Evolutionary conservation across 2,329 filamentous ascomycete genomes (phyloP), one percentile per base, ranked within the genome.

Genomic region (Venturia oleaginea): DNA sequence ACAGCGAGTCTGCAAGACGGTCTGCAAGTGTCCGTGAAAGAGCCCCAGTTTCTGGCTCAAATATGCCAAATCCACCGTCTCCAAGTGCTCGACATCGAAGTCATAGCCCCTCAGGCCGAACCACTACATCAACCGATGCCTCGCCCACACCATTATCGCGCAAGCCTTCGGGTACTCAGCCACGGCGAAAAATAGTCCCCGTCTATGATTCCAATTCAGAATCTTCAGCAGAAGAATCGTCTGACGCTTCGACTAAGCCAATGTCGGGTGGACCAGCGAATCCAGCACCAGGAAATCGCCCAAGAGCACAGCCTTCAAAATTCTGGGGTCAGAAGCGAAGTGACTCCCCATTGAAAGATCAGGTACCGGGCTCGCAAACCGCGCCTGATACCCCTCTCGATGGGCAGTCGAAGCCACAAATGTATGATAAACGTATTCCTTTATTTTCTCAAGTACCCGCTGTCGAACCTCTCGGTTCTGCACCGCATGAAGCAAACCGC

Each of bases 1-100:
- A 79, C 46, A 79, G 76, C 65, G 76, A 81, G 40, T 78, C 78
- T 19, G 68, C 85, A 10, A 76, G 78, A 55, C 78, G 82, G 55
- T 83, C 83, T 63, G 74, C 80, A 15, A 86, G 81, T 68, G 79
- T 80, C 64, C 59, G 37, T 3, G 37, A 55, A 63, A 34, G 34
- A 34, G 42, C 5, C 30, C 34, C 46, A 59, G 24, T 22, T 15
- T n/a, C 51, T 34, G 51, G 51, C 51, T 7, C 30, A 34, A 34
- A 19, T 13, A 57, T 30, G 19, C 19, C 34, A n/a, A 27, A 37
- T 22, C 30, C 11, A 61, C n/a, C 63, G 1, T 59, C 62, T 37
- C 62, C 62, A 30, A 46, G 60, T 27, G 43, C 32, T 34, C 64
- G 65, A 42, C 65, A 6, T 65, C 65, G 65, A 32, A 66, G 65